Conservation (phyloP, 1,139 yeast species). For the Geotrichum aggregatum region DNA sequence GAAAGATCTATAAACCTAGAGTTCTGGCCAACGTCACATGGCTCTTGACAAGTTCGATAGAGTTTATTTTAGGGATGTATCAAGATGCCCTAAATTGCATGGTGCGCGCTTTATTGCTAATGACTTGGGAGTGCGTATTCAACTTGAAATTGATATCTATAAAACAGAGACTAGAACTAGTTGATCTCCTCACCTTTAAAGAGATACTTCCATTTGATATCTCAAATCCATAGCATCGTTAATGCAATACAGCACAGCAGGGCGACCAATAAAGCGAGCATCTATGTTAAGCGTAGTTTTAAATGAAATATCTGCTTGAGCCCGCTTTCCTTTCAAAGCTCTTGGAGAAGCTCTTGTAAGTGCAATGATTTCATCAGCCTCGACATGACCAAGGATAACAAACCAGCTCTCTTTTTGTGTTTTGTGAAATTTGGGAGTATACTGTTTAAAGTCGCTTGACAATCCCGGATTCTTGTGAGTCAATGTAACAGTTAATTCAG, state of each 20-base stretch:
- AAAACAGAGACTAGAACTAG: too few relatives aligned
- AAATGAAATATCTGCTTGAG: constrained; percentile 5
- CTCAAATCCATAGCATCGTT: constrained; percentile 28
- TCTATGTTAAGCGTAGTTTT: constrained; percentile 19
- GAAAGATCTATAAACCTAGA: too few relatives aligned
- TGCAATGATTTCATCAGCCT: constrained; percentile 27
- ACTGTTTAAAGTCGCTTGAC: constrained; percentile 59
- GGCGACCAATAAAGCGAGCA: constrained; percentile 14
- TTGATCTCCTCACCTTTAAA: background rate
- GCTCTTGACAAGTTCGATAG: too few relatives aligned
- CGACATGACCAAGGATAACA: constrained; percentile 53
- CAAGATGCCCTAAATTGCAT: too few relatives aligned
- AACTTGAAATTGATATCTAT: background rate
- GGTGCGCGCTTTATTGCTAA: too few relatives aligned
- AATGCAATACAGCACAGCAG: constrained; percentile 23
- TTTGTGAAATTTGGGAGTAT: constrained; percentile 81
- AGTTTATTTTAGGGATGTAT: too few relatives aligned
- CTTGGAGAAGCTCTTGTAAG: constrained; percentile 29
- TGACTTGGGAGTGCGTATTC: too few relatives aligned
- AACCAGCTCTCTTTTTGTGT: constrained; percentile 95
- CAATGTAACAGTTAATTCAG: constrained; percentile 46
- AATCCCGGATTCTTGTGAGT: constrained; percentile 51
- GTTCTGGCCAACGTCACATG: too few relatives aligned
- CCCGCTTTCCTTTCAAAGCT: constrained; percentile 15
- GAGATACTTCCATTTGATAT: constrained; percentile 21